Base-by-base conservation (phyloP, 2,329 filamentous ascomycete species). In the Arthrobotrys entomopaga region DNA sequence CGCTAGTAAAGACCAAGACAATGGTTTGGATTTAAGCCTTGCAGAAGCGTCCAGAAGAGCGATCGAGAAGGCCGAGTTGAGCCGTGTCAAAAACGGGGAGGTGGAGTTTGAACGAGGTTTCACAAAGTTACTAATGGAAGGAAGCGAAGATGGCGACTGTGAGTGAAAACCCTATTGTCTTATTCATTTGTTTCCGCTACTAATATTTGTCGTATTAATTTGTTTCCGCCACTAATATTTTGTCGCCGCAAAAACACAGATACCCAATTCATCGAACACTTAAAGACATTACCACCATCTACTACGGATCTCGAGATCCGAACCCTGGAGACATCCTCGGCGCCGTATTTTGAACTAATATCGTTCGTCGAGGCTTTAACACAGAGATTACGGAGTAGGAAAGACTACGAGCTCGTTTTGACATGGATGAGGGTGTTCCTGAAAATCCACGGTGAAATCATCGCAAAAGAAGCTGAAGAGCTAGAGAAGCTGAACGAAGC, bases 341-440 rank as follows among this genome's bases (percentile, higher is more conserved):
- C 53, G 8, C 79, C 85, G 73, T 82, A 87, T 75, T 88, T 90
- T 69, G 95, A 98, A 81, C 83, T 96, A 16, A 84, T 89, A 0
- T 85, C 88, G 61, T 99, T 99, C 80, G 89, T 98, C 59, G 82
- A 84, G n/a, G 93, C 93, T 0, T 82, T 99, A 65, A 96, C 91
- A 0, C 85, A 84, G 63, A 86, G 90, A 11, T 83, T 98, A 60
- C 82, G 84, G 49, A 84, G 87, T 58, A 88, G 89, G 76, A 87
- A 87, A 54, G 95, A 98, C 81, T 99, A 96, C 81, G 95, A 99
- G 82, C 85, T 99, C 43, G 91, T 92, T 15, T 93, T 98, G 82
- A 92, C 93, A 0, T 99, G 95, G 94, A 98, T 99, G 93, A 89
- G 90, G 1, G 94, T 98, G 0, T 96, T 98, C 79, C 81, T 99